Conservation (phyloP, 371 early-diverging fungal genomes). For the Apophysomyces elegans region DNA sequence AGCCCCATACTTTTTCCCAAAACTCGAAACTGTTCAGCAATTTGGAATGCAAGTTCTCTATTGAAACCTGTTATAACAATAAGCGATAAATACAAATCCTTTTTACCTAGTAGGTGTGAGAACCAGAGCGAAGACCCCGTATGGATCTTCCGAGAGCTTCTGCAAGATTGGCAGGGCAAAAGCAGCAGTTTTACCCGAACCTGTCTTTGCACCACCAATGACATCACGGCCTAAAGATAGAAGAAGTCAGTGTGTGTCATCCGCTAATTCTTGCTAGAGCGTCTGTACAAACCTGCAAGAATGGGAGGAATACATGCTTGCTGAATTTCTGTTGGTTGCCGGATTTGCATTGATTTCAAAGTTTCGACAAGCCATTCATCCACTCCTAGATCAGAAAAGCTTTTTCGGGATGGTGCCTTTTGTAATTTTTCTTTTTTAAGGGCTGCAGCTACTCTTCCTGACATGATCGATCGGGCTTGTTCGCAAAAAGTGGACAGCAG, state of each 20-base stretch:
- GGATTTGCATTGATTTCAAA: conserved; percentile 80
- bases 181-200: conserved; percentile 99
- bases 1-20: conserved; percentile 91
- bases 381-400: conserved; percentile 73
- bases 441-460: conserved; percentile 32
- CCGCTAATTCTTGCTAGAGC: conserved; percentile 58
- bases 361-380: conserved; percentile 83
- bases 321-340: conserved; percentile 95
- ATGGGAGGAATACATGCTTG: conserved; percentile 81
- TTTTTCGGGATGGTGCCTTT: conserved; percentile 21
- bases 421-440: conserved; percentile 23
- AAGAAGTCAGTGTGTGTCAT: conserved; percentile 16
- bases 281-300: conserved; percentile 65
- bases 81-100: not conserved
- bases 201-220: conserved; percentile 98
- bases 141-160: conserved; percentile 90
- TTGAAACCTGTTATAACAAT: not conserved
- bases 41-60: conserved; percentile 96
- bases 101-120: conserved; percentile 93
- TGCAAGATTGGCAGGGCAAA: conserved; percentile 98
- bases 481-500: not conserved
- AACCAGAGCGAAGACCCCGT: conserved; percentile 92
- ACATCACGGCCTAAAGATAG: conserved; percentile 73
- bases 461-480: conserved; percentile 5
- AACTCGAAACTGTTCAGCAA: conserved; percentile 94